Base-by-base conservation (phyloP, 2,329 filamentous ascomycete species). In the Fusarium coicis region DNA sequence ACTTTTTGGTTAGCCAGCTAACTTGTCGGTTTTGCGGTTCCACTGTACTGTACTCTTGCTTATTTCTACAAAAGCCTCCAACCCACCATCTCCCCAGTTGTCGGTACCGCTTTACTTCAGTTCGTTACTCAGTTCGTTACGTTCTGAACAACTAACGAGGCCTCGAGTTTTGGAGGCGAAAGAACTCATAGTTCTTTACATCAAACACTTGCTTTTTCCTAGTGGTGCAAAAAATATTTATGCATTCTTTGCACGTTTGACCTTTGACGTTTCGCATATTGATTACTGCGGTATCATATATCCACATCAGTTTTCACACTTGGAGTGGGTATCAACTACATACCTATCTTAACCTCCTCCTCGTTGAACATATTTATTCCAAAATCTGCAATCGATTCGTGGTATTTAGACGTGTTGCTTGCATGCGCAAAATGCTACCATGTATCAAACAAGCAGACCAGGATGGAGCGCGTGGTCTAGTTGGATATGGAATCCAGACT, bases 401-500 rank as follows among this genome's bases (percentile, higher is more conserved):
- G 37, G 58, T 59, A 63, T 61, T 46, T 47, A 64, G 39, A 67
- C 64, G 57, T 46, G 40, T 50, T 61, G 42, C 44, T 63, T 63
- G 61, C 62, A 69, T 57, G 65, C 74, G 63, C 74, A 78, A 77
- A 66, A 78, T 78, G 77, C 76, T 69, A 78, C 68, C 60, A 78
- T 78, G 77, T 71, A 77, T 73, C 60, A 69, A 60, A 68, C 74
- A 65, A 69, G 64, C 65, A 68, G 70, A 57, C 63, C 73, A 75
- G 47, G 49, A 71, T 74, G 71, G 70, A 60, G 69, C 59, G 61
- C 63, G 39, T 78, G 76, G 76, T 74, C 73, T 34, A 70, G 74
- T 8, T 83, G 81, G 81, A 67, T 69, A 23, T 81, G 74, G 74
- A 75, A 76, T 30, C 28, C 30, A 21, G 65, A 74, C 10, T 74